These are phyloP conservation scores for Coccomyxa subellipsoidea DNA, from an alignment of 163 green algal genomes.

Conservation along the genomic window DNA sequence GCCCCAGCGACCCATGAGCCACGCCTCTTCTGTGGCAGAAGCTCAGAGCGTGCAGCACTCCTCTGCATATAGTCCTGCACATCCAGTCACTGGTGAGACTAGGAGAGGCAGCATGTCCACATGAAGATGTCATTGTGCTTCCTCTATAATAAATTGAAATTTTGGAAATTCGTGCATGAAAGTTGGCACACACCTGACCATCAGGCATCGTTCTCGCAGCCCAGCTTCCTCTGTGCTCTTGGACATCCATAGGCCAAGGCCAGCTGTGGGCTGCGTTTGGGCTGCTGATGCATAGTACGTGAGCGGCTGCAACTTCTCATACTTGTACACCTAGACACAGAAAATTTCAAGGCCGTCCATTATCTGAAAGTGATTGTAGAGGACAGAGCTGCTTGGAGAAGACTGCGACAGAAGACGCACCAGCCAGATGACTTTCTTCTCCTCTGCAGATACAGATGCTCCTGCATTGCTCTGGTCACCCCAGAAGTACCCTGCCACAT, in stretches of 20 bases:
- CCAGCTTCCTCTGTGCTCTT: slow-evolving; percentile 13
- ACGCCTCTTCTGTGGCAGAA: slow-evolving; percentile 63
- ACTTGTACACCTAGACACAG: slow-evolving; percentile 56
- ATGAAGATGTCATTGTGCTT: background rate
- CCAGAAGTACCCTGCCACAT: slow-evolving; percentile 35
- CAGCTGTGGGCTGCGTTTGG: slow-evolving; percentile 32
- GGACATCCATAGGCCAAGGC: slow-evolving; percentile 27
- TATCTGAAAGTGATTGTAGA: background rate
- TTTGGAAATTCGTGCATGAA: no score
- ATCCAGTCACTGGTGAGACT: no score
- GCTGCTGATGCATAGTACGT: slow-evolving; percentile 51
- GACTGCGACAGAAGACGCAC: background rate
- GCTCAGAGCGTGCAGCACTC: slow-evolving; percentile 50
- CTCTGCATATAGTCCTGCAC: slow-evolving; percentile 38
- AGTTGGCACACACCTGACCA: slow-evolving; percentile 27
- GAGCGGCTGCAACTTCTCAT: slow-evolving; percentile 65
- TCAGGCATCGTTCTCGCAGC: slow-evolving; percentile 19
- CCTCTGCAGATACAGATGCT: slow-evolving; percentile 1
- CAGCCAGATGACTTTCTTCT: slow-evolving; percentile 55
- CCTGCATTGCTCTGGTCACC: slow-evolving; percentile 24
- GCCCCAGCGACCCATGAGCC: slow-evolving; percentile 70
- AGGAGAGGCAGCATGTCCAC: no score
- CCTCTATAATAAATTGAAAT: no score
- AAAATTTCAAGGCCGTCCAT: background rate
- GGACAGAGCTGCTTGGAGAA: background rate